These are phyloP conservation scores for Fusarium sp. DNA, from an alignment of 2,329 filamentous ascomycete genomes.

Conservation along the genomic window DNA sequence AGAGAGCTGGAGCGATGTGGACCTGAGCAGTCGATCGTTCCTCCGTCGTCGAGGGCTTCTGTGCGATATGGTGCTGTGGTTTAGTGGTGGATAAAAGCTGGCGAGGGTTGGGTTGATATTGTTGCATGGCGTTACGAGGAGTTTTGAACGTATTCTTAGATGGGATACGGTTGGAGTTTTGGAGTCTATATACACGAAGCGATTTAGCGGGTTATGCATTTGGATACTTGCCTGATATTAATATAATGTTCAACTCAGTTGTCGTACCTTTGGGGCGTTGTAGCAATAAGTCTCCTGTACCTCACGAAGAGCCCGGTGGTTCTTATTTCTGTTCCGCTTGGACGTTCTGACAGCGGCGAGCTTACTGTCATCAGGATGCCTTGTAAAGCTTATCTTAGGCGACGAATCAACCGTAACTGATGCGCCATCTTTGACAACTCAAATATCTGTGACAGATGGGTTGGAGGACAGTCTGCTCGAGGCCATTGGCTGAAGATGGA, in stretches of 20 bases:
- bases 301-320: too few relatives aligned
- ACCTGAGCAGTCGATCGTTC: constrained; percentile 26
- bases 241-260: background rate
- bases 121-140: constrained; percentile 22
- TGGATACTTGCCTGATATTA: background rate
- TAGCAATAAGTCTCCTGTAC: too few relatives aligned
- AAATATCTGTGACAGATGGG: background rate
- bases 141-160: background rate
- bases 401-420: background rate
- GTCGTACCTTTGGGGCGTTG: background rate
- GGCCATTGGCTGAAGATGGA: background rate
- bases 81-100: constrained; percentile 4
- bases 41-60: constrained; percentile 31
- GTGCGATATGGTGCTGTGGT: constrained; percentile 28
- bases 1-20: constrained; percentile 38
- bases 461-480: background rate
- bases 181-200: background rate
- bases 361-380: background rate
- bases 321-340: background rate
- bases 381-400: background rate
- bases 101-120: background rate
- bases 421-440: background rate
- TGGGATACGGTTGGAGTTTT: constrained; percentile 17
- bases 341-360: background rate
- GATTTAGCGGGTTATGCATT: background rate